Base-by-base conservation (phyloP, 1,284 basidiomycete species). In the Volvariella surrecta region DNA sequence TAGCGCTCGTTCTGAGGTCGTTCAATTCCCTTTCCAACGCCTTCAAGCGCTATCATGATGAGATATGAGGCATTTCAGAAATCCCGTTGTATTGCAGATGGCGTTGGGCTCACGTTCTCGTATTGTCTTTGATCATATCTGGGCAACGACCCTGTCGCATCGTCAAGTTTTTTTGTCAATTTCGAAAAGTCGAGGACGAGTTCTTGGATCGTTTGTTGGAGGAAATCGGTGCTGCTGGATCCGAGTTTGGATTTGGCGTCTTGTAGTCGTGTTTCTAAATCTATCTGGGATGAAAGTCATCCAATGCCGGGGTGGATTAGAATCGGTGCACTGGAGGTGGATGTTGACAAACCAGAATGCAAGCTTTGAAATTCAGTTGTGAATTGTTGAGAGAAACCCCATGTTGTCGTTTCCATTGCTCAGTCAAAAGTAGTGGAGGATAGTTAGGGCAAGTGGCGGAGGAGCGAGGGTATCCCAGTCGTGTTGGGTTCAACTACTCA, bases 51-150 rank as follows among this genome's bases (percentile, higher is more conserved):
- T 84, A 46, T 35, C 18, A n/a, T n/a, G n/a, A n/a, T n/a, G 37
- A 39, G 17, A 13, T 31, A 15, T 31, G 30, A 31, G 30, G 30
- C 9, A 31, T 13, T 13, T 22, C 1, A 18, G 13, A 34, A 19
- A 24, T 24, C 39, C 15, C 18, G 39, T 17, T 32, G 22, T 17
- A 18, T 19, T 16, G 17, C n/a, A 28, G 11, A 28, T 11, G 24
- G 24, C 24, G 24, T 6, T 28, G 24, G 21, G 67, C 79, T 47
- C 51, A 88, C 87, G 51, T 66, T 58, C 52, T 85, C 82, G 53
- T 73, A 84, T 51, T 77, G 77, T 46, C 79, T 69, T 54, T 84
- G 84, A 58, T 88, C 85, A 55, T 86, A 89, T 32, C 72, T 64
- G 3, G 87, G 82, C 32, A 90, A 61, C 45, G 69, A 75, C 2